Percentiles rank a stretch among this genome's conserved stretches.
Conservation (phyloP, 2,329 filamentous ascomycete genomes). For the Penicillium sp. region DNA sequence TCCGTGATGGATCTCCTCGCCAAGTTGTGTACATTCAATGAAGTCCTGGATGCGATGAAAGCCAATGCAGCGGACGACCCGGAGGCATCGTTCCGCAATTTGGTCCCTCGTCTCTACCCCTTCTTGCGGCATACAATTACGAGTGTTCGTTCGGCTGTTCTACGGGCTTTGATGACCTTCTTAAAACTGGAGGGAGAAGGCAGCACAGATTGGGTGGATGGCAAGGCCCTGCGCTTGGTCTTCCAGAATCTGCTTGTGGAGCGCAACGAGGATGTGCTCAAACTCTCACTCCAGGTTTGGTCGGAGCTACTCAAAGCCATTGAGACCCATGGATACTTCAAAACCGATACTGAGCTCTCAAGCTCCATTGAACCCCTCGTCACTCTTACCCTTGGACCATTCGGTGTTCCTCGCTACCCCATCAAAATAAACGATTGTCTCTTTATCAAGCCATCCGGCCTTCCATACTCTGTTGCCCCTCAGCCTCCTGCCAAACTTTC, state of each 20-base stretch:
- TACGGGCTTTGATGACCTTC: constrained; percentile 91
- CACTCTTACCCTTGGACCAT: constrained; percentile 81
- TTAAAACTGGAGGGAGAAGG: constrained; percentile 77
- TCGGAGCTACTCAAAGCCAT: constrained; percentile 71
- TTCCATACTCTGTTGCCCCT: constrained; percentile 64
- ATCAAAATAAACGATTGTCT: constrained; percentile 87
- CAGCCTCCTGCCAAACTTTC: constrained; percentile 42
- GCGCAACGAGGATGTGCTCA: constrained; percentile 78
- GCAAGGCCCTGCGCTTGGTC: constrained; percentile 80
- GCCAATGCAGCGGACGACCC: constrained; percentile 77
- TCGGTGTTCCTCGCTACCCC: constrained; percentile 86
- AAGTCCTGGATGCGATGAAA: constrained; percentile 94
- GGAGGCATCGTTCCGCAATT: constrained; percentile 83
- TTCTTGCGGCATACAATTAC: constrained; percentile 97
- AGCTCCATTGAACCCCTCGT: constrained; percentile 78
- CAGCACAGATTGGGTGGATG: constrained; percentile 88
- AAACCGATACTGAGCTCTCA: constrained; percentile 71
- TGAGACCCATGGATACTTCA: constrained; percentile 58
- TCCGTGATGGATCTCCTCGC: constrained; percentile 98
- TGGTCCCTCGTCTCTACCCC: constrained; percentile 91
- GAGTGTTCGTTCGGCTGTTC: constrained; percentile 86
- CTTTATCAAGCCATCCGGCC: constrained; percentile 91
- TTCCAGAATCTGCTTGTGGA: constrained; percentile 97
- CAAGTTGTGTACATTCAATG: constrained; percentile 89
- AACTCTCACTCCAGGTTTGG: constrained; percentile 86